phyloP scores from a whole-genome alignment of 768 basidiomycete species.

The Hortiboletus flavorubellus region DNA sequence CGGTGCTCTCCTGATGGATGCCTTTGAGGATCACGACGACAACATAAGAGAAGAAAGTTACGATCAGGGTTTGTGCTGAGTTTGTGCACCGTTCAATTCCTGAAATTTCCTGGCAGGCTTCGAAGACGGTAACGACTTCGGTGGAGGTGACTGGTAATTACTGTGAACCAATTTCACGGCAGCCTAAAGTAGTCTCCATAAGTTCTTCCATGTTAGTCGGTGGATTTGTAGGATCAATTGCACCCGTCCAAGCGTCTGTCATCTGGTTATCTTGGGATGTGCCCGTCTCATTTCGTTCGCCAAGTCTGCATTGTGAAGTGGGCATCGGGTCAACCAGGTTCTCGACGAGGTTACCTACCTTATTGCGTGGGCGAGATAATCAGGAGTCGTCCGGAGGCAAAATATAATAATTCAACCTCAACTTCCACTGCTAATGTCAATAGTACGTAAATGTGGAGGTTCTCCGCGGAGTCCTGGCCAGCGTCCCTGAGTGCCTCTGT shows the following conservation, averaged over 20 bases:
- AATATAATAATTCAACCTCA: too few relatives aligned
- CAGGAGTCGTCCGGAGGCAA: too few relatives aligned
- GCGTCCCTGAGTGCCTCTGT: background rate
- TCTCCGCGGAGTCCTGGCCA: background rate
- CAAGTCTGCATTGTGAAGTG: too few relatives aligned
- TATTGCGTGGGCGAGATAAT: too few relatives aligned
- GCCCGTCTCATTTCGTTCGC: background rate
- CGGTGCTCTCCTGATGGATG: constrained; percentile 53
- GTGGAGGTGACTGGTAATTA: constrained; percentile 10
- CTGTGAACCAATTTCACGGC: background rate
- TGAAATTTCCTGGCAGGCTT: constrained; percentile 29
- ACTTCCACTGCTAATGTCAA: background rate
- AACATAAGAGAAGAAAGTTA: constrained; percentile 31
- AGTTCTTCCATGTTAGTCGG: background rate
- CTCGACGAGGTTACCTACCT: too few relatives aligned
- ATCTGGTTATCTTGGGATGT: background rate
- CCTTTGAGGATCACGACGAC: constrained; percentile 43
- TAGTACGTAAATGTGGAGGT: too few relatives aligned
- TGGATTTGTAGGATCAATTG: constrained; percentile 18
- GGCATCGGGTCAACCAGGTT: too few relatives aligned
- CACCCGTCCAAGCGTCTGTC: background rate
- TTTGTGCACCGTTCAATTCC: constrained; percentile 3
- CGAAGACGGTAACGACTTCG: constrained; percentile 16
- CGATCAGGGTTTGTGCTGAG: constrained; percentile 31
- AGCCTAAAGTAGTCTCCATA: background rate